phyloP scores from a whole-genome alignment of 2,329 filamentous ascomycete genomes.

The Orbilia brochopaga region DNA sequence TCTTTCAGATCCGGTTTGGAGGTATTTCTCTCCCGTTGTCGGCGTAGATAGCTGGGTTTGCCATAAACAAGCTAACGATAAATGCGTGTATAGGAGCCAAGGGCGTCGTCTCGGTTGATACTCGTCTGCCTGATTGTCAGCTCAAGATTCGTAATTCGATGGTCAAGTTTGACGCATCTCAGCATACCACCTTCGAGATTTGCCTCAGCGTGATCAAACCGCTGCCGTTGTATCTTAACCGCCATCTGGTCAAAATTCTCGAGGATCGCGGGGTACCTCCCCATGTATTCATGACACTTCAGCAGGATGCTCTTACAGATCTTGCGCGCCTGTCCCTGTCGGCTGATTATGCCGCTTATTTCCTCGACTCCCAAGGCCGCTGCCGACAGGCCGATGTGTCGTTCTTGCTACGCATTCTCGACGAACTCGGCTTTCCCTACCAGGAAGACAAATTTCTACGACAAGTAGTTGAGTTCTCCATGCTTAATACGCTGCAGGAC shows the following conservation, averaged over 20 bases:
- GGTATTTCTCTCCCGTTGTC: slow-evolving; percentile 58
- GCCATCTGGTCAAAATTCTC: slow-evolving; percentile 82
- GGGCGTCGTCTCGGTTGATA: slow-evolving; percentile 77
- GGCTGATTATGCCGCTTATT: slow-evolving; percentile 68
- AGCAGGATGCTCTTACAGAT: slow-evolving; percentile 67
- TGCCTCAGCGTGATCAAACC: slow-evolving; percentile 73
- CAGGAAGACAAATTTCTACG: slow-evolving; percentile 72
- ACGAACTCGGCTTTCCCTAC: slow-evolving; percentile 69
- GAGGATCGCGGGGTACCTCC: slow-evolving; percentile 73
- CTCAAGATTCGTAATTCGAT: slow-evolving; percentile 75
- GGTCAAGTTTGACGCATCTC: slow-evolving; percentile 73
- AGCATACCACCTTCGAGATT: slow-evolving; percentile 69
- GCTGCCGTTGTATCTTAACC: slow-evolving; percentile 74
- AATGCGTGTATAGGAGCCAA: slow-evolving; percentile 65
- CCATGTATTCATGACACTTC: slow-evolving; percentile 69
- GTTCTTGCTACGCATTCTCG: slow-evolving; percentile 67
- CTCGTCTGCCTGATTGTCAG: slow-evolving; percentile 64
- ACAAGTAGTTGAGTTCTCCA: slow-evolving; percentile 71
- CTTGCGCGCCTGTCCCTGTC: slow-evolving; percentile 67
- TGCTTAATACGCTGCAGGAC: slow-evolving; percentile 73
- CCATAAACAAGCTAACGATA: not conserved
- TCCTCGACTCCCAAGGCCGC: slow-evolving; percentile 69
- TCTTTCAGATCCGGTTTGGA: slow-evolving; percentile 75
- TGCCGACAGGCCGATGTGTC: slow-evolving; percentile 66
- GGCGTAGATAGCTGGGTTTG: slow-evolving; percentile 46